These are phyloP conservation scores for Mycena capillaripes DNA, from an alignment of 768 basidiomycete genomes.

Conservation along the genomic window DNA sequence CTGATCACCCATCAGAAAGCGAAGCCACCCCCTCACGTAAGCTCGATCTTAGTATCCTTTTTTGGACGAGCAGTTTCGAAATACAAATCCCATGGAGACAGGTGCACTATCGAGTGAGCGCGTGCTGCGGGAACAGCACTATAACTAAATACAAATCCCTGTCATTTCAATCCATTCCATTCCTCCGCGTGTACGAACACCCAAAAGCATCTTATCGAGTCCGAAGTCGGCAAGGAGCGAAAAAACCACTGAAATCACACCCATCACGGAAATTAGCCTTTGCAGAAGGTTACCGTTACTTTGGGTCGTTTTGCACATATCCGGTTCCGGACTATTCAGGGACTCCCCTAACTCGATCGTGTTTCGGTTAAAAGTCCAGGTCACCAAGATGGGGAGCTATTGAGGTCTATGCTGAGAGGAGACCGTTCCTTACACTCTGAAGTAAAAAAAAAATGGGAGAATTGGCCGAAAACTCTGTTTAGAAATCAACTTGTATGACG, in stretches of 20 bases:
- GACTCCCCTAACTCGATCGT: conserved; percentile 58
- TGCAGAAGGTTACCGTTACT: conserved; percentile 51
- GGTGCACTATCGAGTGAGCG: neutral
- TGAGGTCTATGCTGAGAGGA: too few relatives aligned
- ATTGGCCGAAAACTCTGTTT: neutral
- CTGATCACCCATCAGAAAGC: too few relatives aligned
- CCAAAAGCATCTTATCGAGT: neutral
- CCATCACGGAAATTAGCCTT: conserved; percentile 47
- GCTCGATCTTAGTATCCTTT: neutral
- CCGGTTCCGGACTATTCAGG: conserved; percentile 42
- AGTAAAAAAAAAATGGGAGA: too few relatives aligned
- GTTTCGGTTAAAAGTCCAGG: conserved; percentile 53
- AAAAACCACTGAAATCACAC: neutral
- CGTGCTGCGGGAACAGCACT: neutral
- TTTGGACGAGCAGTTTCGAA: neutral
- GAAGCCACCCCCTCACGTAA: too few relatives aligned
- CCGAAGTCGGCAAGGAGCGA: neutral
- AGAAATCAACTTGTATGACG: neutral
- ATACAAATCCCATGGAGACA: neutral
- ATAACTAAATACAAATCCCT: neutral
- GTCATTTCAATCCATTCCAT: neutral
- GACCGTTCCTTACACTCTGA: too few relatives aligned
- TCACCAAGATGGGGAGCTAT: conserved; percentile 19
- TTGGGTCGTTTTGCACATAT: conserved; percentile 56
- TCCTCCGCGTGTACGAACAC: neutral